A percentile compares a stretch with the other conserved stretches of the same genome.
phyloP scores from a whole-genome alignment of 176 grass and related monocot species.

The Saccharum spontaneum region DNA sequence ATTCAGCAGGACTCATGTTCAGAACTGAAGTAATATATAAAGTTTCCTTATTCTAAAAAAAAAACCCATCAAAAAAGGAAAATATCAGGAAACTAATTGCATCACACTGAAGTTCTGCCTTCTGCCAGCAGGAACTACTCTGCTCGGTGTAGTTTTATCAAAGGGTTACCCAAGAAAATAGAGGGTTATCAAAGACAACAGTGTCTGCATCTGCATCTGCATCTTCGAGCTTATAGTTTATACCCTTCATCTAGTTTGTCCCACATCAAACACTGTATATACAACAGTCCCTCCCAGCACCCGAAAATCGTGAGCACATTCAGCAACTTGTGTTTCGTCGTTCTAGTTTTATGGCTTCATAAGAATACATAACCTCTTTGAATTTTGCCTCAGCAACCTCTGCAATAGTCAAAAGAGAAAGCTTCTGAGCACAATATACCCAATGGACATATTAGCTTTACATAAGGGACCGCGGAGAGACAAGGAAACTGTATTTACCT shows the following conservation, averaged over 20 bases:
- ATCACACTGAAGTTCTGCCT: not conserved
- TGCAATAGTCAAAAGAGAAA: slow-evolving; percentile 30
- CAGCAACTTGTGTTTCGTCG: slow-evolving; percentile 52
- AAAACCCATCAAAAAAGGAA: not conserved
- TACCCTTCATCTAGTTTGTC: not conserved
- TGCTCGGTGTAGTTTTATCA: slow-evolving; percentile 9
- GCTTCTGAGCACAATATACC: not conserved
- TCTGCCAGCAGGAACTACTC: not conserved
- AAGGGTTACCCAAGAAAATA: not conserved
- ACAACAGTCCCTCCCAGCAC: not conserved
- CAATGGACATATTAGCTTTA: slow-evolving; percentile 7
- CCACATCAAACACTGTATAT: slow-evolving; percentile 3
- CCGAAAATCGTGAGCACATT: not conserved
- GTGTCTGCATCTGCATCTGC: not conserved
- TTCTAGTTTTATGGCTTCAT: slow-evolving; percentile 82
- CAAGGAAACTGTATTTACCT: slow-evolving; percentile 35
- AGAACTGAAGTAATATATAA: no score
- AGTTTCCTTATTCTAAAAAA: no score
- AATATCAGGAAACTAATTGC: not conserved
- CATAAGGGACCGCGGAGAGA: not conserved
- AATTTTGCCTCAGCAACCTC: slow-evolving; percentile 79
- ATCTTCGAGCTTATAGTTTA: not conserved
- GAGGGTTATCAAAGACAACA: not conserved
- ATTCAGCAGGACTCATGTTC: no score
- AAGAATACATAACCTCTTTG: slow-evolving; percentile 81